Base-by-base conservation (phyloP, 768 basidiomycete species). In the Boletus rufocinnamomeus region DNA sequence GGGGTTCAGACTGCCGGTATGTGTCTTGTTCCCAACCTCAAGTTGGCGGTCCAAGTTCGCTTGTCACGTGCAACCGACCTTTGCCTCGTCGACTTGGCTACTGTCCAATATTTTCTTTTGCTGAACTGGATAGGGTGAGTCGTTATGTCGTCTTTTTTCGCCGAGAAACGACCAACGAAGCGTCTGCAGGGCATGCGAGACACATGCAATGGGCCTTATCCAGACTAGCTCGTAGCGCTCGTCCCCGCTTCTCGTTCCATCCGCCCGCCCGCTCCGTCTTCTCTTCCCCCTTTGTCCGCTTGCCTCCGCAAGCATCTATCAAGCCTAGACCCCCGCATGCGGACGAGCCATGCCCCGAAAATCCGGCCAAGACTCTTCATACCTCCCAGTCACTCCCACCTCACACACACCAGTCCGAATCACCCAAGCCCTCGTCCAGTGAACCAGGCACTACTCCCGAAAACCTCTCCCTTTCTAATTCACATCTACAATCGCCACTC, bases 151-250 rank as follows among this genome's bases (percentile, higher is more conserved):
- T 35, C 19, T 11, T 43, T 40, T 1, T 19, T 28, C 19, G 40
- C 44, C 28, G 32, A 30, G 40, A 43, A 27, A 50, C 23, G 32
- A n/a, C 63, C 38, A 47, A 52, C 46, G 44, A 35, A 34, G 21
- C 17, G 45, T 40, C 19, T 21, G 19, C 28, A 58, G 82, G 85
- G 79, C 67, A 87, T 87, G 85, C 82, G 69, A 81, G 69, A 73
- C 82, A 78, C 82, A 89, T 89, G 88, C 85, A 78, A 88, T 87
- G 86, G 80, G 81, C 75, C 73, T 82, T 79, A 81, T 79, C 77
- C 62, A 77, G 73, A 66, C 72, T 79, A 69, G 79, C 83, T 79
- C 83, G 76, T 70, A 72, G 75, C 70, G 62, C 76, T 45, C 38
- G 48, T 28, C 50, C 32, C 9, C 19, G 46, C 30, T 19, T 11